These are phyloP conservation scores for Cyclotella kingstonii DNA, from an alignment of 108 stramenopile species.

Conservation along the genomic window DNA sequence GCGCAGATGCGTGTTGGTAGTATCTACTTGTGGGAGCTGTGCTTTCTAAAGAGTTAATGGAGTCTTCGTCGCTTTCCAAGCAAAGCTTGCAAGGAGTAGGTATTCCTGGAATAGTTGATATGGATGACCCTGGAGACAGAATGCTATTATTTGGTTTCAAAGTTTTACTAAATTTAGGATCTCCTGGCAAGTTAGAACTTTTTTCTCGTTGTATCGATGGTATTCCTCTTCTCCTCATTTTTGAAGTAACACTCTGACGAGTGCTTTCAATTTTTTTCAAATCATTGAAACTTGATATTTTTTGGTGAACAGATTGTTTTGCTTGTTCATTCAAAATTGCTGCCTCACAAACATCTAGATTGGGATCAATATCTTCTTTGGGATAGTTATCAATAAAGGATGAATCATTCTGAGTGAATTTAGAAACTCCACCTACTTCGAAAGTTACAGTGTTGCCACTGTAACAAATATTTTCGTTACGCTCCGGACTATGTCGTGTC, in stretches of 20 bases:
- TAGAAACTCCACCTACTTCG: neutral
- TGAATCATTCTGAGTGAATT: neutral
- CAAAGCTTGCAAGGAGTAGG: slow-evolving; percentile 42
- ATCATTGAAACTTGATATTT: no score
- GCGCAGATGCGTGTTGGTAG: slow-evolving; percentile 31
- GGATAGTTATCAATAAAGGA: neutral
- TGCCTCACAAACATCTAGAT: slow-evolving; percentile 1
- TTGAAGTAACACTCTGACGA: no score
- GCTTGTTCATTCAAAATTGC: neutral
- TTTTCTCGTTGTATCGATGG: neutral
- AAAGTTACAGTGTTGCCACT: neutral
- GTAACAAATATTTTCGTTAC: neutral
- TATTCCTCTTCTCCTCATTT: neutral
- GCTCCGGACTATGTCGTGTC: neutral
- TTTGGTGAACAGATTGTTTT: no score
- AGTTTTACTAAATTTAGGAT: neutral
- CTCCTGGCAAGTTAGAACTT: neutral
- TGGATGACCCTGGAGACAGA: slow-evolving; percentile 37
- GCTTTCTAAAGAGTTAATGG: slow-evolving; percentile 5
- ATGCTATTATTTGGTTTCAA: slow-evolving; percentile 16
- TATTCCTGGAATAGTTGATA: slow-evolving; percentile 28
- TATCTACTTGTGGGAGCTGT: slow-evolving; percentile 2
- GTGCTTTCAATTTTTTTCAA: no score
- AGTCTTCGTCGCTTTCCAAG: slow-evolving; percentile 16
- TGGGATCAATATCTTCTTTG: slow-evolving; percentile 20